Evolutionary conservation across 2,329 filamentous ascomycete genomes (phyloP), one percentile per base, ranked within the genome.

Genomic region (Sclerotinia spermophila): DNA sequence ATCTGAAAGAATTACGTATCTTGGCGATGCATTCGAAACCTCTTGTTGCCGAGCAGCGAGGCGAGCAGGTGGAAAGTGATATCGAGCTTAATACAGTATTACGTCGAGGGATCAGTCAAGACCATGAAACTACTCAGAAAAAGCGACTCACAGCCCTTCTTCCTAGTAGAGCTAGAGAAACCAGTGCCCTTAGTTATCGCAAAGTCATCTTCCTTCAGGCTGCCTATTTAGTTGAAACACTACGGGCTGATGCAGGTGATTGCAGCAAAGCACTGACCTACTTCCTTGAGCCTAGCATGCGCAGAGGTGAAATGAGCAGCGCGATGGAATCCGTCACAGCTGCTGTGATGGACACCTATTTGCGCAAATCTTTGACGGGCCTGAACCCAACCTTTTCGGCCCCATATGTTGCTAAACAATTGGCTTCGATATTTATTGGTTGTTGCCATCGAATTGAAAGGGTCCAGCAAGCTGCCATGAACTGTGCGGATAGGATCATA

Each of bases 71-170:
- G 15, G 96, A 99, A 80, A 97, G 94, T 79, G 96, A 98, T 75
- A 95, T 99, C 69, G 96, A 99, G 78, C 86, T 99, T 55, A 98
- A 99, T 78, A 97, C 94, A 0, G 92, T 98, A 27, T 84, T 99
- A 66, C 90, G 95, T 72, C 89, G 96, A 72, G 95, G 94, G 27
- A 92, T 93, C 84, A 93, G 89, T 73, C 87, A 90, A 8, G 92
- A 95, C 42, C 89, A 94, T 72, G 90, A 93, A 69, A 82, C 89
- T 2, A 87, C 91, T 73, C 94, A 97, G 79, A 97, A 96, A 83
- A 92, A 90, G 77, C 86, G 89, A 11, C 85, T 99, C 33, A 85
- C 86, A 5, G 86, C 88, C 72, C 86, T 96, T 60, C 84, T 99
- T 40, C 93, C 95, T 0, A 85, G 87, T 8, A 92, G 91, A 76